Conservation (phyloP, 2,329 filamentous ascomycete genomes). For the Ambrosiella xylebori region DNA sequence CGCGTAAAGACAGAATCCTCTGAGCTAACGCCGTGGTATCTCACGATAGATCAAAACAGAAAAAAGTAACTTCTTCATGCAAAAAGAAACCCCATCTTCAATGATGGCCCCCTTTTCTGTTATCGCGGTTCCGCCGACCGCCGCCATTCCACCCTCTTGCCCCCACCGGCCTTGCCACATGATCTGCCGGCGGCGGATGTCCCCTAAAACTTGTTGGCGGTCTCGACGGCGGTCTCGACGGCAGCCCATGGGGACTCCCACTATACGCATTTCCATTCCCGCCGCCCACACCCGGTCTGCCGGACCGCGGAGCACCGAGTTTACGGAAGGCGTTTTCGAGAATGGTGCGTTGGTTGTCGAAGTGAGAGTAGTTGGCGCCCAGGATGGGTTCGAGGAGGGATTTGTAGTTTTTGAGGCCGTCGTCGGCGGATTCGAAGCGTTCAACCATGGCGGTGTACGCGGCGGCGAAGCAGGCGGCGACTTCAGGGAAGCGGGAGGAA, state of each 20-base stretch:
- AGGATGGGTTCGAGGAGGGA: slow-evolving; percentile 13
- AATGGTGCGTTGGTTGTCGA: slow-evolving; percentile 12
- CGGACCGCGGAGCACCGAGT: background rate
- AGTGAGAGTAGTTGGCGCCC: slow-evolving; percentile 14
- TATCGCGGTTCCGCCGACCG: no score
- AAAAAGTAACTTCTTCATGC: background rate
- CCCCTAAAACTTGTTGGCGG: slow-evolving; percentile 1
- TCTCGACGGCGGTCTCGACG: slow-evolving; percentile 9
- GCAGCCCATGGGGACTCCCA: background rate
- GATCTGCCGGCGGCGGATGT: slow-evolving; percentile 9
- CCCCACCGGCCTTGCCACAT: background rate
- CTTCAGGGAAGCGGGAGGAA: slow-evolving; percentile 49
- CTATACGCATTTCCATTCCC: background rate
- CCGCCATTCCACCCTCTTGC: slow-evolving; percentile 1
- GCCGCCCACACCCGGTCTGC: background rate
- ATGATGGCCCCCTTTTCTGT: slow-evolving; percentile 9
- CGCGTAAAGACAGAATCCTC: no score
- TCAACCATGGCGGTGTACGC: slow-evolving; percentile 41
- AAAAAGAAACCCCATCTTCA: background rate
- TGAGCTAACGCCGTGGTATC: no score
- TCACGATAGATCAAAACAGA: background rate
- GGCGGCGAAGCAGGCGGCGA: slow-evolving; percentile 52
- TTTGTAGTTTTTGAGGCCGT: slow-evolving; percentile 7
- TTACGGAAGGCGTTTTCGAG: slow-evolving; percentile 7
- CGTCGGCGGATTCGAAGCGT: slow-evolving; percentile 36